phyloP scores from a whole-genome alignment of 257 asterid genomes.

The Ilex asprella region DNA sequence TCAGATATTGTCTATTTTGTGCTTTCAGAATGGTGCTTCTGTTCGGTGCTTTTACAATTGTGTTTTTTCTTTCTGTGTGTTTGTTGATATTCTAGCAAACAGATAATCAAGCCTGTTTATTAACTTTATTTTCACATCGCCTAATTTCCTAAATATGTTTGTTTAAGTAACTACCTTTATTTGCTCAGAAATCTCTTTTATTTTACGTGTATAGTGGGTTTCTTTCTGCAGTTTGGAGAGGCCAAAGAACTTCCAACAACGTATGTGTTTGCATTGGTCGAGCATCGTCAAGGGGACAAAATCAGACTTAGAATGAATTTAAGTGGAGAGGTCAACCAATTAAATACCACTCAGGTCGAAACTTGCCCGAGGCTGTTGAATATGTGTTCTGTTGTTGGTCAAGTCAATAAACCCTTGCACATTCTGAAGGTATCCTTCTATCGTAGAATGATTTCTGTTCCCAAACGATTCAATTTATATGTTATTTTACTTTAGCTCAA shows the following conservation, averaged over 20 bases:
- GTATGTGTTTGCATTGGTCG: conserved; percentile 92
- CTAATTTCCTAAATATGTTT: neutral
- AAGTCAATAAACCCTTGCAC: conserved; percentile 25
- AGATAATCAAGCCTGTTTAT: neutral
- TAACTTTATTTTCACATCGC: no score
- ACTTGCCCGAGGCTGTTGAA: conserved; percentile 53
- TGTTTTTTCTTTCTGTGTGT: conserved; percentile 1
- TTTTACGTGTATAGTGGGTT: neutral
- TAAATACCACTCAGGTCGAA: conserved; percentile 42
- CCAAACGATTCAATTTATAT: neutral
- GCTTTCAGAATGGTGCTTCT: neutral
- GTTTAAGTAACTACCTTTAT: no score
- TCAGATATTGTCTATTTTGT: neutral
- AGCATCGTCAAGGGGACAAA: conserved; percentile 70
- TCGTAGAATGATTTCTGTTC: conserved; percentile 1
- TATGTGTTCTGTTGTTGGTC: conserved; percentile 53
- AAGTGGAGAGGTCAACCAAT: conserved; percentile 56
- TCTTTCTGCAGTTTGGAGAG: conserved; percentile 49
- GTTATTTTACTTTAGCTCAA: neutral
- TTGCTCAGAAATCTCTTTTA: neutral
- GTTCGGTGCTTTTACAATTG: no score
- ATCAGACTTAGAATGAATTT: conserved; percentile 66
- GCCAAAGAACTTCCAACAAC: conserved; percentile 54
- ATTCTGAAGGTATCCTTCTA: conserved; percentile 51
- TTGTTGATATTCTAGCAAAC: neutral